These are phyloP conservation scores for Thermomyces lanuginosus DNA, from an alignment of 2,329 filamentous ascomycete genomes.

Conservation along the genomic window DNA sequence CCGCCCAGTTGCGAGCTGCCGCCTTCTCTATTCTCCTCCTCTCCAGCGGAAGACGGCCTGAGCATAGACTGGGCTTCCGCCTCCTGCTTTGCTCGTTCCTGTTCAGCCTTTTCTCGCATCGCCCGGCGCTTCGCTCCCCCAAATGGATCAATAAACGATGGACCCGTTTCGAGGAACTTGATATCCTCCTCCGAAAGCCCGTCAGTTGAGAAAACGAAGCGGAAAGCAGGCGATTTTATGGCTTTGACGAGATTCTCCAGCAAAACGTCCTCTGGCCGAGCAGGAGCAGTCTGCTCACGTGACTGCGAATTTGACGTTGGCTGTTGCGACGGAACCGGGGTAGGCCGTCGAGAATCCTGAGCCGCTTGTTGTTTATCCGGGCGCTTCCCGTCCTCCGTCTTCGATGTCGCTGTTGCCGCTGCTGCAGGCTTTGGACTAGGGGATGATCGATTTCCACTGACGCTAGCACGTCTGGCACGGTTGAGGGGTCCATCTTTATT, in stretches of 20 bases:
- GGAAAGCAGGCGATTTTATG: conserved; percentile 34
- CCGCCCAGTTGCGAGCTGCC: conserved; percentile 81
- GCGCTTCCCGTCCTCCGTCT: conserved; percentile 20
- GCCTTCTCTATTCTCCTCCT: conserved; percentile 66
- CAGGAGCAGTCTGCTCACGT: conserved; percentile 8
- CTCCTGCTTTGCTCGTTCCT: conserved; percentile 40
- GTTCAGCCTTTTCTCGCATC: conserved; percentile 55
- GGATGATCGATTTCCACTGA: conserved; percentile 63
- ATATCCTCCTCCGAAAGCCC: conserved; percentile 33
- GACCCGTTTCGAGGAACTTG: conserved; percentile 41
- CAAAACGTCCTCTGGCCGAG: conserved; percentile 14
- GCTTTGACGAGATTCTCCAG: conserved; percentile 30
- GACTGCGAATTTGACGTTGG: conserved; percentile 10
- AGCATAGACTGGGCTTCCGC: conserved; percentile 37
- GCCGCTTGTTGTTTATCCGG: conserved; percentile 15
- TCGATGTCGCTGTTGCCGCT: conserved; percentile 27
- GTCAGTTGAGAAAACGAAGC: conserved; percentile 37
- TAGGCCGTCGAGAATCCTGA: conserved; percentile 12
- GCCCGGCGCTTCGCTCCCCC: conserved; percentile 68
- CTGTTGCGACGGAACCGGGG: conserved; percentile 11
- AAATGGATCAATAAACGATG: conserved; percentile 65
- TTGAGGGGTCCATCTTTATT: conserved; percentile 48
- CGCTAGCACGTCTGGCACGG: conserved; percentile 52
- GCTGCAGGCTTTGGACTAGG: conserved; percentile 56
- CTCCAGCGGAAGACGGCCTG: conserved; percentile 37